Percentiles rank a stretch among this genome's conserved stretches.
phyloP scores from a whole-genome alignment of 768 basidiomycete species.

The Russula sp. region DNA sequence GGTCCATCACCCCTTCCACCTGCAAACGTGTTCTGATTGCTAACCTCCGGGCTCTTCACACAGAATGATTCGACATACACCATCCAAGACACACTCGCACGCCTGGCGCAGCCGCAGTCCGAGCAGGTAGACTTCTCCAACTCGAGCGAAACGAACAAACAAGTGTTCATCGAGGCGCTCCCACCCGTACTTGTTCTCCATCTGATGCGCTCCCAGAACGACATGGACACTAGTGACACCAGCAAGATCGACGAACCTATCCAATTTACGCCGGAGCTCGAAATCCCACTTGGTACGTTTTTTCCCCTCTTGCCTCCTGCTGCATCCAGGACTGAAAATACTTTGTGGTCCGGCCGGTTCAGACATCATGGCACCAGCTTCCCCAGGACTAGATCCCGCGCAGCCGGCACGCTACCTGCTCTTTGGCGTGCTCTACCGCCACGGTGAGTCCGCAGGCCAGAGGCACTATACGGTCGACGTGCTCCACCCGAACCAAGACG shows the following conservation, averaged over 20 bases:
- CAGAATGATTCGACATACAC: conserved; percentile 68
- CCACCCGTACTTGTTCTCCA: conserved; percentile 83
- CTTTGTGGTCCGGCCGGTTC: not conserved
- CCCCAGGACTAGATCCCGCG: conserved; percentile 39
- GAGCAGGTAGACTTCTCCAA: conserved; percentile 52
- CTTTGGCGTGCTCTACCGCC: conserved; percentile 90
- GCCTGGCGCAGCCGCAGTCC: conserved; percentile 70
- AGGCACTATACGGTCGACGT: conserved; percentile 96
- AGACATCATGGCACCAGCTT: conserved; percentile 24
- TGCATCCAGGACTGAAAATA: not conserved
- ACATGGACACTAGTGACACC: conserved; percentile 61
- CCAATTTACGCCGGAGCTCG: conserved; percentile 66
- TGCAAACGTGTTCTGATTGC: not conserved
- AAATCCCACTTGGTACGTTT: conserved; percentile 57
- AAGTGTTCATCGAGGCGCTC: conserved; percentile 69
- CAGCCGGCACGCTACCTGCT: conserved; percentile 58
- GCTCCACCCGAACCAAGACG: conserved; percentile 60
- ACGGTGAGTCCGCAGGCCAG: conserved; percentile 81
- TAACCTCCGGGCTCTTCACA: not conserved
- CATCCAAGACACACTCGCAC: conserved; percentile 74
- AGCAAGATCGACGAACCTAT: conserved; percentile 84
- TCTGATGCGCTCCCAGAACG: conserved; percentile 87
- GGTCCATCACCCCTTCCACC: conserved; percentile 31
- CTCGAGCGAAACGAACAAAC: conserved; percentile 64
- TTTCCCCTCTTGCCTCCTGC: not conserved